Percentiles rank a stretch among this genome's conserved stretches.
These are phyloP conservation scores for Phanerodontia chrysosporium DNA, from an alignment of 768 basidiomycete genomes.

Conservation along the genomic window DNA sequence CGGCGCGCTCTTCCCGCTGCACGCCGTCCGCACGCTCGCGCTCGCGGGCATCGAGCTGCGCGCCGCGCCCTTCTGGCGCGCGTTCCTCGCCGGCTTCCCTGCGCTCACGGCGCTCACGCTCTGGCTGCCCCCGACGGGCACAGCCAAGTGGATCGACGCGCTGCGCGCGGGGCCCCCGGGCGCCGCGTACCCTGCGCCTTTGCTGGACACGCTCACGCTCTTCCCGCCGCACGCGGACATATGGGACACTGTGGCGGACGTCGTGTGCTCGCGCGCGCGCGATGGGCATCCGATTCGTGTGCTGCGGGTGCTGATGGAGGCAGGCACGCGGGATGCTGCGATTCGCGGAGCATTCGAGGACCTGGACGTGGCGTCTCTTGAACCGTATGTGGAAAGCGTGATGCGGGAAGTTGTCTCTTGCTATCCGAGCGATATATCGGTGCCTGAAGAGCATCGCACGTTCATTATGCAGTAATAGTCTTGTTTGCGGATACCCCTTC, in stretches of 20 bases:
- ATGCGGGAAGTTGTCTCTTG: background rate
- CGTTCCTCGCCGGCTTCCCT: background rate
- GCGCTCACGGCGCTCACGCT: background rate
- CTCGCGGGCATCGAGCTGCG: conserved; percentile 6
- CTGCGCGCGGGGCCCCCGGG: background rate
- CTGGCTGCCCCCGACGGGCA: background rate
- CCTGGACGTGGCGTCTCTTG: background rate
- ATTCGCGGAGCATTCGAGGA: background rate
- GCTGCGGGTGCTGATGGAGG: background rate
- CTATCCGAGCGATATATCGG: background rate
- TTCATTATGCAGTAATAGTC: background rate
- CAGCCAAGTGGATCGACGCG: conserved; percentile 1
- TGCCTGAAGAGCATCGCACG: background rate
- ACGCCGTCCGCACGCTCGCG: background rate
- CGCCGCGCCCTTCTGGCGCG: conserved; percentile 3
- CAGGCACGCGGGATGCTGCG: background rate
- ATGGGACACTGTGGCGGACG: background rate
- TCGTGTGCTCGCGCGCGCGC: background rate
- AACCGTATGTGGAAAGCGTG: background rate
- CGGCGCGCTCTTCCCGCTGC: background rate
- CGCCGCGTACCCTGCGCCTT: conserved; percentile 1
- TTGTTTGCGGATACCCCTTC: background rate
- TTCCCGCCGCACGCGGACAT: background rate
- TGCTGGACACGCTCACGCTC: background rate
- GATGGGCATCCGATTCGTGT: background rate